These are phyloP conservation scores for Scenedesmus sp. DNA, from an alignment of 163 green algal species.

Conservation along the genomic window DNA sequence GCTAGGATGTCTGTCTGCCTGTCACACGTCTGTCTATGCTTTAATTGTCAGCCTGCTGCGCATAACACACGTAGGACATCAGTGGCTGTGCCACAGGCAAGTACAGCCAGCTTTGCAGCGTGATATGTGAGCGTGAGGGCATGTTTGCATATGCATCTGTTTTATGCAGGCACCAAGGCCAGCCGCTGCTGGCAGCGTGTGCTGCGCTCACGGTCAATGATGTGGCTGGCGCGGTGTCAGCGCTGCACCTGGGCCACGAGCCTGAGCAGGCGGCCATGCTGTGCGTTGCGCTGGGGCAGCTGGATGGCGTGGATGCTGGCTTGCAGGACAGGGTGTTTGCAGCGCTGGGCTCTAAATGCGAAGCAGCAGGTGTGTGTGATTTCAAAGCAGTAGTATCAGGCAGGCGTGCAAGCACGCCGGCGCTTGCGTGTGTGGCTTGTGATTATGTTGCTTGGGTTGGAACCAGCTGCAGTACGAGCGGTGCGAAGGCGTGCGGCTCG, in stretches of 20 bases:
- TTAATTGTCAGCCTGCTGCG: not conserved
- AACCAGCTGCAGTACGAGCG: too few relatives aligned
- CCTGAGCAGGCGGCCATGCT: slow-evolving; percentile 42
- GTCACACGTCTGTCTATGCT: not conserved
- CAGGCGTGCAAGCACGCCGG: too few relatives aligned
- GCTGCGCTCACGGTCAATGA: slow-evolving; percentile 31
- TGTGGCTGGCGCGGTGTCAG: not conserved
- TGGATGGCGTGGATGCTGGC: not conserved
- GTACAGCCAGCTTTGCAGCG: not conserved
- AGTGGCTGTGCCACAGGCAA: not conserved
- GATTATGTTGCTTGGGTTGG: too few relatives aligned
- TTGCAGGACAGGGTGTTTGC: slow-evolving; percentile 38
- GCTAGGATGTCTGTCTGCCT: too few relatives aligned
- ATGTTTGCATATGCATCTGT: not conserved
- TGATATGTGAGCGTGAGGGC: not conserved
- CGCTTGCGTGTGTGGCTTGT: too few relatives aligned
- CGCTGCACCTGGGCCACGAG: slow-evolving; percentile 41
- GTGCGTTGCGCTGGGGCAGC: slow-evolving; percentile 3
- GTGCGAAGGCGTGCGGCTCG: too few relatives aligned
- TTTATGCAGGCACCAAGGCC: slow-evolving; percentile 30
- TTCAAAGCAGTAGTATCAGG: too few relatives aligned
- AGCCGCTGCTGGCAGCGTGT: slow-evolving; percentile 39
- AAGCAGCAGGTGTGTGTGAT: slow-evolving; percentile 48
- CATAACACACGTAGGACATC: not conserved
- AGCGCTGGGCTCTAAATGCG: slow-evolving; percentile 22